Base-by-base conservation (phyloP, 176 grass and related monocot genomes). In the Olyra latifolia region DNA sequence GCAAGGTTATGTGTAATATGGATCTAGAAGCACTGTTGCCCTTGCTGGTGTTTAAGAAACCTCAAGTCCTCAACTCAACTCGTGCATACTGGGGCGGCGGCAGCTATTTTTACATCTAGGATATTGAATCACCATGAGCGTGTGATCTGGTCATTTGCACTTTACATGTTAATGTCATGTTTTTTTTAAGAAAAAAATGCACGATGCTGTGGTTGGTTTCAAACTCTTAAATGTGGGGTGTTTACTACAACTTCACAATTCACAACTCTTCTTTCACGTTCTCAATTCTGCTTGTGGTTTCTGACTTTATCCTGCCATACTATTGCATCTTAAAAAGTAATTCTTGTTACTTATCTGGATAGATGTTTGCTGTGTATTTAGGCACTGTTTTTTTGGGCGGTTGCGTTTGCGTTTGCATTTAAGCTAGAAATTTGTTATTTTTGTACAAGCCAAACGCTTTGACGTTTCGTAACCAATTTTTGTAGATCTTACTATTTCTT, bases 201-300 rank as follows among this genome's bases (percentile, higher is more conserved):
- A 52, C 43, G 1, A 9, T 44, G 38, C 32, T 48, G 8, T 62
- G 42, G 12, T 48, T 81, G 25, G 53, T 72, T 62, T 17, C 5
- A 1, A 52, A 38, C 32, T 62, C 75, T 72, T 45, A 35, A 72
- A 41, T 11, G 27, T 47, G 29, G 13, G 13, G 53, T 45, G 2
- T 15, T 27, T 38, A 17, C 10, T 66, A 48, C 48, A 80, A 11
- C 58, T 80, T 86, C 48, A 58, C 13, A 46, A 66, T 8, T 73
- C 25, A 77, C 20, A 16, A 47, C 1, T 68, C 15, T 59, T 22
- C 13, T 74, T 69, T 69, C 20, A 20, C 13, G 28, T 75, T 80
- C 2, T 40, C 10, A 27, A 12, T 32, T 74, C 25, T 66, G 39
- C 12, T 38, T 6, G 30, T 79, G 45, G 42, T 61, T 74, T 17